Evolutionary conservation across 2,329 filamentous ascomycete species (phyloP), one percentile per base, ranked within the genome.

Genomic region (Botrytis byssoidea): DNA sequence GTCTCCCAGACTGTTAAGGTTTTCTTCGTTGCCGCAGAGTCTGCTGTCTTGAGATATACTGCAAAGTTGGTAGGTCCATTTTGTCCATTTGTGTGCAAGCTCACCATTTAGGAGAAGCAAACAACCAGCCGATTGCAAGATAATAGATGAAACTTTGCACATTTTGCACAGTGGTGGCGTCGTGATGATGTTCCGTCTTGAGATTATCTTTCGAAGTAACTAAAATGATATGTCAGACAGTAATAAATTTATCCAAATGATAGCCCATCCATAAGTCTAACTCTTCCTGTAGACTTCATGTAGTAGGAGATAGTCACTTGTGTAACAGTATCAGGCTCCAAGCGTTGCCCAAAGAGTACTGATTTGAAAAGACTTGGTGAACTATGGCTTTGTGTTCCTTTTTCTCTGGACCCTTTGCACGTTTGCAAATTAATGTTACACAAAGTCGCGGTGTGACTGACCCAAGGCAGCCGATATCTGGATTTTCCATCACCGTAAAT

Each of bases 131-230:
- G 42, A 46, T 37, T 64, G 29, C 22, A 64, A n/a, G 20, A 48
- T 9, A 7, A 71, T 48, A 40, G 69, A 64, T 48, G 69, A 63
- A 48, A 64, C 22, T 35, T 71, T 64, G 42, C 69, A 71, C 57
- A 65, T 51, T 22, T 18, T 29, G 14, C 3, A 2, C 14, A 22
- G 42, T 1, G 2, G 25, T 37, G 29, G 14, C 29, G 0, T 7
- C 29, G n/a, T 4, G 42, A 29, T 40, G 16, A 29, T 46, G 22
- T 48, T 12, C 22, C 29, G 10, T 29, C 51, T 42, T 16, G 0
- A 20, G 16, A 40, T 25, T 55, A 55, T 20, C 7, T 3, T 22
- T 55, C 12, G 16, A 42, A 55, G 32, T 25, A 40, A 7, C n/a
- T 20, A 32, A 16, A 18, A 18, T 68, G 35, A 51, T 14, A 4